Evolutionary conservation across 805 yeast species (phyloP), one percentile per base, ranked within the genome.

Genomic region (Candida gorgasii): DNA sequence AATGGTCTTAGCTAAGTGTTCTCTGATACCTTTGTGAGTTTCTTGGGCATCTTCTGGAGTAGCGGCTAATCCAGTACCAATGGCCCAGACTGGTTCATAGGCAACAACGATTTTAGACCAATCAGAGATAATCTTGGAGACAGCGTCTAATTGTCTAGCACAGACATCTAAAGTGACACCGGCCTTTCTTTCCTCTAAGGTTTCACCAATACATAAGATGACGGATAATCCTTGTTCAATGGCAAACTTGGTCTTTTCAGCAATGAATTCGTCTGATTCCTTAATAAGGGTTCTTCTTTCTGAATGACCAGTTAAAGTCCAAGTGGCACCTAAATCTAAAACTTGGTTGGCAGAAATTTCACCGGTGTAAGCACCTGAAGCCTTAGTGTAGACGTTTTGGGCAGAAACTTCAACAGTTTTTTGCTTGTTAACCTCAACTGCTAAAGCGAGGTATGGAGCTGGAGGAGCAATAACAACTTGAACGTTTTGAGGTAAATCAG

Each of bases 51-150:
- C 99, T 55, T 86, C 87, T 56, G 99, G 89, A 58, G 99, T 93
- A 49, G 99, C 98, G 60, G 98, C 97, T 64, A 93, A 82, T 65
- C 99, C 99, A 58, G 98, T 90, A 69, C 99, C 99, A 60, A 93
- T 93, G 59, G 99, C 99, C 99, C 99, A 93, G 56, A 93, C 96
- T 59, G 99, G 99, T 78, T 93, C 99, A 76, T 93, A 93, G 62
- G 99, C 99, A 68, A 93, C 74, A 53, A 93, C 98, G 55, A 93
- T 77, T 69, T 86, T 78, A 51, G 85, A 60, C 98, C 98, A 92
- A 82, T 90, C 97, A 46, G 68, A 62, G 50, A 89, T 83, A 48
- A 84, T 75, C 65, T 81, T 85, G 61, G 86, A 72, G 49, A 86
- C 97, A 49, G 98, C 97, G 55, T 80, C 77, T 63, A 92, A 78